Base-by-base conservation (phyloP, 768 basidiomycete species). In the Gyrodon lividus region DNA sequence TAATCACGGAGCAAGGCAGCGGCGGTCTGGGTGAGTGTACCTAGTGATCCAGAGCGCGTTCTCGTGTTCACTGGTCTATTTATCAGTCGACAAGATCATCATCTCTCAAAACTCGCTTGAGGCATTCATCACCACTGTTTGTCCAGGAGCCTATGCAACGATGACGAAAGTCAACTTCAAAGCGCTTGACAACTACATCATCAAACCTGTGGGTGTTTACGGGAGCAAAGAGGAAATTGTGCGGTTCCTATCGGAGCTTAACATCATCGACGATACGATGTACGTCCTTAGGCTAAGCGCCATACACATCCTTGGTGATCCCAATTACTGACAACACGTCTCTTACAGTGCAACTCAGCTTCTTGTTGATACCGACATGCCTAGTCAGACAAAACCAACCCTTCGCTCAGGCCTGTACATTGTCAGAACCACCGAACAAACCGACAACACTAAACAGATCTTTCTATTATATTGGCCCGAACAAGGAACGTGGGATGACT, bases 401-500 rank as follows among this genome's bases (percentile, higher is more conserved):
- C 65, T 82, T 17, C 70, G 75, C 9, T 76, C 80, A 6, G 80
- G 80, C 13, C 56, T 82, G 5, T 82, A 82, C 49, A 53, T 77
- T 20, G 60, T 76, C 28, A 62, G 63, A 26, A 22, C 58, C 5
- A 49, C 50, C 7, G 19, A 30, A 19, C 35, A 35, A 3, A 10
- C 44, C 12, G 52, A 31, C 1, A 55, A 54, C 7, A 16, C 40
- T 2, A 61, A 70, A 22, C 59, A 69, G 20, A 44, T 78, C 6
- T 81, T 78, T 44, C 72, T 81, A 13, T 56, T 85, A 6, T 84
- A 80, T 50, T 86, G 84, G 84, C 83, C 83, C 0, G 81, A 86
- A 52, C 71, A 79, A 26, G 72, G 66, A 0, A 84, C 83, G 0
- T 85, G 83, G 83, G 61, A 77, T 30, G 81, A 83, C 59, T 64